These are phyloP conservation scores for Pseudopyrenochaeta lycopersici DNA, from an alignment of 2,329 filamentous ascomycete genomes.

Conservation along the genomic window DNA sequence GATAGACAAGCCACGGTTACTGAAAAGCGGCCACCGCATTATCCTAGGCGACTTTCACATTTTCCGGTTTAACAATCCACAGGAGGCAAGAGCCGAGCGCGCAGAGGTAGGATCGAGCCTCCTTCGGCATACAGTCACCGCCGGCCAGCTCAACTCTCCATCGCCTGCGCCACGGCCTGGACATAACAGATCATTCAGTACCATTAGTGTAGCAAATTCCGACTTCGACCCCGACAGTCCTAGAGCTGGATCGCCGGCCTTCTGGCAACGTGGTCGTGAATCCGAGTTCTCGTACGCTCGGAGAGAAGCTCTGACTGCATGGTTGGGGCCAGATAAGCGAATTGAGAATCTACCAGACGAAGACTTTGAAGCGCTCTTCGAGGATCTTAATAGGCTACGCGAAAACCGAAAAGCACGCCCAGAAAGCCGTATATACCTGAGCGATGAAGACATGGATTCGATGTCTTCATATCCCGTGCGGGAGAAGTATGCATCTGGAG, in stretches of 20 bases:
- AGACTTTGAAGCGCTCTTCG: conserved; percentile 90
- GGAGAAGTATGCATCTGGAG: conserved; percentile 95
- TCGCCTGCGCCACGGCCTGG: conserved; percentile 69
- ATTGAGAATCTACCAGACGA: conserved; percentile 91
- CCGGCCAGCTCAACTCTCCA: conserved; percentile 70
- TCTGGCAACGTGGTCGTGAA: conserved; percentile 74
- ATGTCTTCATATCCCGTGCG: conserved; percentile 85
- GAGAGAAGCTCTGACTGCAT: conserved; percentile 89
- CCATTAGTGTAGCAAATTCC: conserved; percentile 78
- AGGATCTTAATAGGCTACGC: conserved; percentile 88
- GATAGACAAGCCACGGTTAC: conserved; percentile 82
- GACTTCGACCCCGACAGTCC: conserved; percentile 77
- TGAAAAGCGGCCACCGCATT: conserved; percentile 92
- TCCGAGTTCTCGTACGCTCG: conserved; percentile 95
- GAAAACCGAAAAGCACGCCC: conserved; percentile 79
- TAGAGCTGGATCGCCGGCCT: conserved; percentile 80
- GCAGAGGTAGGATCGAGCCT: conserved; percentile 81
- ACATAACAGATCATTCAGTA: conserved; percentile 74
- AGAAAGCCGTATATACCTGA: conserved; percentile 64
- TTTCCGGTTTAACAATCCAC: conserved; percentile 96
- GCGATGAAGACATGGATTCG: conserved; percentile 88
- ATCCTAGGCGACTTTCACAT: conserved; percentile 99
- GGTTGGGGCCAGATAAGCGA: conserved; percentile 90
- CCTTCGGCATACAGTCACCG: conserved; percentile 80
- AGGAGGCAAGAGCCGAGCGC: conserved; percentile 92